These are phyloP conservation scores for Leccinum ponderosum DNA, from an alignment of 1,284 basidiomycete species.

Conservation along the genomic window DNA sequence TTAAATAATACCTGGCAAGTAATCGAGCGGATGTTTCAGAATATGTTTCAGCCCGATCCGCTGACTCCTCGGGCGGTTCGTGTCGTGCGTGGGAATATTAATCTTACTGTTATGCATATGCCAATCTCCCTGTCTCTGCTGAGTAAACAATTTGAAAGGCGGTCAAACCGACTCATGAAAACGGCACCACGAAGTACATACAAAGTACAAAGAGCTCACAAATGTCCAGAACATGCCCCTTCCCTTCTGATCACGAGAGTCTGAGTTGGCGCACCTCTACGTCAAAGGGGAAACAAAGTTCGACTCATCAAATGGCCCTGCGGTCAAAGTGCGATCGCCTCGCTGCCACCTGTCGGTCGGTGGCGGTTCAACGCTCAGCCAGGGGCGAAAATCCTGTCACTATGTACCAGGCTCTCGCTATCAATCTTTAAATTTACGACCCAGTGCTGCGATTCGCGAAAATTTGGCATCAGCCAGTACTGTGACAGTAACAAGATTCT, in stretches of 20 bases:
- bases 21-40: background rate
- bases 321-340: background rate
- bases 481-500: background rate
- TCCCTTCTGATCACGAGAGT: background rate
- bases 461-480: background rate
- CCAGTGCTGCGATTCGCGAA: background rate
- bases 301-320: background rate
- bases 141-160: background rate
- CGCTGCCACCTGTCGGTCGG: background rate
- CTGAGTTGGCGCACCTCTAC: background rate
- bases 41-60: background rate
- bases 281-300: background rate
- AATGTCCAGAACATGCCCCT: background rate
- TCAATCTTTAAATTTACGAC: background rate
- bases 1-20: background rate
- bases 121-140: too few species aligned
- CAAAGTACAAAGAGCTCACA: background rate
- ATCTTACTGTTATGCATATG: background rate
- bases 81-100: background rate
- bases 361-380: background rate
- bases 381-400: background rate
- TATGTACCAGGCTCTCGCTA: background rate
- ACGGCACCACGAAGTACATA: background rate
- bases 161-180: background rate
- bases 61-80: background rate